Base-by-base conservation (phyloP, 169 alveolate species). In the Babesia gibsoni region DNA sequence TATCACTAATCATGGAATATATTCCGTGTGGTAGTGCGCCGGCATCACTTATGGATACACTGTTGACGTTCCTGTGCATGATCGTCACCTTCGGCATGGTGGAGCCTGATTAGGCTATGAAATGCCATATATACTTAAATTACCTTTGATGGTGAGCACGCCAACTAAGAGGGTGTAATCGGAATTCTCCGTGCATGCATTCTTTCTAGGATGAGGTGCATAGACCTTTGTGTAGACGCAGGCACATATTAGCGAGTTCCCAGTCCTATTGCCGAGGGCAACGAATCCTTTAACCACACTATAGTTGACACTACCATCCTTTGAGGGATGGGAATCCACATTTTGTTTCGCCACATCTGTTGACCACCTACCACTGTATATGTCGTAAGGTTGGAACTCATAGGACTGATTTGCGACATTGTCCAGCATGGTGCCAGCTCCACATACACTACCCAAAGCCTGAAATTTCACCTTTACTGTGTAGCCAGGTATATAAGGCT, bases 401-500 rank as follows among this genome's bases (percentile, higher is more conserved):
- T 22, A 69, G 27, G 66, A n/a, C 23, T 20, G 65, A n/a, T n/a
- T n/a, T 37, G 18, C 41, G 65, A 75, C 52, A 29, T 49, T 56
- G 22, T 27, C 32, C 12, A 2, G 29, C 18, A 30, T 20, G 16
- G 25, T 42, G 29, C n/a, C 3, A 1, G 35, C 54, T 1, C 79
- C 79, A 41, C 84, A 73, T 3, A 12, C 27, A 16, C 33, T 9
- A 33, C 29, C 10, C 22, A 18, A 7, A 2, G 57, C 64, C 23
- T 27, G n/a, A 33, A 74, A 64, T 33, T 29, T 65, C 22, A 74
- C 29, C 23, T 1, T 4, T 10, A 75, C 20, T 18, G 39, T 48
- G 46, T 75, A 75, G 20, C 30, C 53, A 22, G 84, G 84, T 2
- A 66, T 49, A 46, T 66, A 75, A 32, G 84, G 84, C n/a, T 54